Evolutionary conservation across 768 basidiomycete genomes (phyloP).

Genomic region (Mycena leptocephala): DNA sequence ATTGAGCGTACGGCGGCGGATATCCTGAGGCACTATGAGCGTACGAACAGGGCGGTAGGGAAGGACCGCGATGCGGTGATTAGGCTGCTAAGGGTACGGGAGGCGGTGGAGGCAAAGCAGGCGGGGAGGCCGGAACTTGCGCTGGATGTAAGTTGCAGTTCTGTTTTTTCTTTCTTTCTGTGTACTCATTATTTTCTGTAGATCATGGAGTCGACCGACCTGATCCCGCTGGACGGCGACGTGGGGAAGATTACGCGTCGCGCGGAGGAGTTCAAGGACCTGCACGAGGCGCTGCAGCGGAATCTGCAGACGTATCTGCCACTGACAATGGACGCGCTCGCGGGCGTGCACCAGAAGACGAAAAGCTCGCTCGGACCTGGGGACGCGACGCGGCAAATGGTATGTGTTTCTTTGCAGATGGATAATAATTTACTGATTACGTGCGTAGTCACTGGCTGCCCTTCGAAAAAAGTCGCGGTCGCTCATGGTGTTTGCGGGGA

Average conservation of each 20-base stretch:
- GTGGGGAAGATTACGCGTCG: slow-evolving; percentile 87
- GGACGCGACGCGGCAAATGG: slow-evolving; percentile 86
- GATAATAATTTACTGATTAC: slow-evolving; percentile 35
- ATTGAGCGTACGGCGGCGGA: slow-evolving; percentile 85
- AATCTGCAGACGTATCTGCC: slow-evolving; percentile 92
- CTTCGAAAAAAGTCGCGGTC: slow-evolving; percentile 88
- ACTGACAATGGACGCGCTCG: slow-evolving; percentile 93
- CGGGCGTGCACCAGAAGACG: slow-evolving; percentile 83
- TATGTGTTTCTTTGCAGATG: slow-evolving; percentile 55
- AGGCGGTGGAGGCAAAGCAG: slow-evolving; percentile 85
- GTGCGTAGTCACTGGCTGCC: slow-evolving; percentile 70
- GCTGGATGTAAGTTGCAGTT: slow-evolving; percentile 75
- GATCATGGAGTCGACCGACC: slow-evolving; percentile 90
- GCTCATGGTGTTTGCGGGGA: slow-evolving; percentile 91
- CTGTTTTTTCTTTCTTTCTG: neutral
- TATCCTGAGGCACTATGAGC: slow-evolving; percentile 86
- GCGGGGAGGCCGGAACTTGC: slow-evolving; percentile 82
- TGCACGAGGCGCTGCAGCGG: slow-evolving; percentile 89
- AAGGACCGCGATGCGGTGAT: slow-evolving; percentile 83
- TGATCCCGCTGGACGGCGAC: slow-evolving; percentile 91
- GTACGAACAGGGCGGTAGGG: slow-evolving; percentile 81
- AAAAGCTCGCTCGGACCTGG: slow-evolving; percentile 77
- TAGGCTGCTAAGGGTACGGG: slow-evolving; percentile 83
- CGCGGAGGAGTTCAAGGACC: slow-evolving; percentile 91
- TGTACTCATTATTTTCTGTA: slow-evolving; percentile 45